Percentiles rank a stretch among this genome's conserved stretches.
Conservation (phyloP, 768 basidiomycete genomes). For the Mrakia hoshinonis region DNA sequence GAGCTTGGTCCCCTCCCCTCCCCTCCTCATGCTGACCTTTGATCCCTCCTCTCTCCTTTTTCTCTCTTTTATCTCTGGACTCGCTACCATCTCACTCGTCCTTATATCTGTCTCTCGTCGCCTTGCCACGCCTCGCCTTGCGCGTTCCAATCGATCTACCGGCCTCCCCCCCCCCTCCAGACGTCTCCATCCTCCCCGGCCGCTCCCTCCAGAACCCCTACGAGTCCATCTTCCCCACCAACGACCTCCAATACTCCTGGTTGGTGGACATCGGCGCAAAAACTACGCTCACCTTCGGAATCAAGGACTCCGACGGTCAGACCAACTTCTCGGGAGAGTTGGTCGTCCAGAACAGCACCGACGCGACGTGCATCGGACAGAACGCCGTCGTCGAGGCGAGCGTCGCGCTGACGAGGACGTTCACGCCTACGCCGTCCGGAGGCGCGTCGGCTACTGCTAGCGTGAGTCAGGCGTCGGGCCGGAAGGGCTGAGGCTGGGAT, state of each 20-base stretch:
- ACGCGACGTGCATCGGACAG: neutral
- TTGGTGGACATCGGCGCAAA: neutral
- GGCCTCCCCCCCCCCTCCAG: neutral
- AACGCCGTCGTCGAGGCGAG: slow-evolving; percentile 3
- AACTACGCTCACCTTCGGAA: slow-evolving; percentile 4
- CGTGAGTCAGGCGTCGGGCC: too few relatives aligned
- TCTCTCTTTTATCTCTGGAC: neutral
- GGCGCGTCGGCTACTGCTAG: too few relatives aligned
- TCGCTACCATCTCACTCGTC: neutral
- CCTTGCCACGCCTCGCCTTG: neutral
- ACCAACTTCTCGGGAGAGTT: neutral
- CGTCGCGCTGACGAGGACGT: slow-evolving; percentile 3
- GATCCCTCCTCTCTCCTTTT: neutral
- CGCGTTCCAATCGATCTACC: neutral
- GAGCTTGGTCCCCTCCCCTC: too few relatives aligned
- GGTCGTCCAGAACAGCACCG: neutral
- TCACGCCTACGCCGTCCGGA: neutral
- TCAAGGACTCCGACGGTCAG: neutral
- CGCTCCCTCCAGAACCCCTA: slow-evolving; percentile 5
- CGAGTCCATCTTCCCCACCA: slow-evolving; percentile 7
- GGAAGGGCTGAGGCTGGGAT: too few relatives aligned
- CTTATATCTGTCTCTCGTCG: too few relatives aligned
- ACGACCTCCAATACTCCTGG: neutral
- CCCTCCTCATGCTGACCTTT: neutral
- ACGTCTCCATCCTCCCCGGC: neutral